These are phyloP conservation scores for Alternaria tenuissima DNA, from an alignment of 2,329 filamentous ascomycete species.

Conservation along the genomic window DNA sequence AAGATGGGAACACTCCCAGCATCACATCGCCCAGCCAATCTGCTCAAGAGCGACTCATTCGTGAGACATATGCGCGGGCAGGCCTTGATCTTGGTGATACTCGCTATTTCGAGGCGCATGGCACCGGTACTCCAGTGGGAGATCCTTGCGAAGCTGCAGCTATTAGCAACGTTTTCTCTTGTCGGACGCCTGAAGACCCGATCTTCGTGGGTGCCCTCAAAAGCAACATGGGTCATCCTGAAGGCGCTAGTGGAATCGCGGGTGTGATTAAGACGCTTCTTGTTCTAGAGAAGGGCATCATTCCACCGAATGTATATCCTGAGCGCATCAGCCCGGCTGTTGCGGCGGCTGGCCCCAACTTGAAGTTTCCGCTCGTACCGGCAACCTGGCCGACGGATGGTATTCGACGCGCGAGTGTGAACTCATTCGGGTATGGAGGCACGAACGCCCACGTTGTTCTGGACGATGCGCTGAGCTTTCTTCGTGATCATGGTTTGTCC, in stretches of 20 bases:
- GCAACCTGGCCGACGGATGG: constrained; percentile 22
- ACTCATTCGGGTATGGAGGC: constrained; percentile 40
- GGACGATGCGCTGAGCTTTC: constrained; percentile 24
- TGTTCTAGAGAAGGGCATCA: constrained; percentile 47
- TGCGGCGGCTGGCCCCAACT: constrained; percentile 11
- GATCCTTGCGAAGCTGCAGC: constrained; percentile 36
- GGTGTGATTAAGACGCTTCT: constrained; percentile 51
- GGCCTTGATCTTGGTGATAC: constrained; percentile 41
- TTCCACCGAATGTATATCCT: constrained; percentile 17
- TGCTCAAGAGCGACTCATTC: constrained; percentile 49
- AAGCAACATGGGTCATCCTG: constrained; percentile 50
- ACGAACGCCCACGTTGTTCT: constrained; percentile 31
- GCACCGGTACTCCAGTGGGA: constrained; percentile 63
- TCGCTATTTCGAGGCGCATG: constrained; percentile 37
- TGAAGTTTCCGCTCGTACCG: constrained; percentile 17
- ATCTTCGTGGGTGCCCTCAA: constrained; percentile 32
- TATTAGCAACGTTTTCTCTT: constrained; percentile 24
- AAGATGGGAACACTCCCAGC: constrained; percentile 28
- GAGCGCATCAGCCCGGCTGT: constrained; percentile 38
- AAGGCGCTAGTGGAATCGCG: constrained; percentile 50
- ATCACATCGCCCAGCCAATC: constrained; percentile 51
- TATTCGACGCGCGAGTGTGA: constrained; percentile 29
- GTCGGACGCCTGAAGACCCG: constrained; percentile 18
- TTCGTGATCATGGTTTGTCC: not conserved
- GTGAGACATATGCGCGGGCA: constrained; percentile 47